These are phyloP conservation scores for Graphiopsis chlorocephala DNA, from an alignment of 2,329 filamentous ascomycete genomes.

Conservation along the genomic window DNA sequence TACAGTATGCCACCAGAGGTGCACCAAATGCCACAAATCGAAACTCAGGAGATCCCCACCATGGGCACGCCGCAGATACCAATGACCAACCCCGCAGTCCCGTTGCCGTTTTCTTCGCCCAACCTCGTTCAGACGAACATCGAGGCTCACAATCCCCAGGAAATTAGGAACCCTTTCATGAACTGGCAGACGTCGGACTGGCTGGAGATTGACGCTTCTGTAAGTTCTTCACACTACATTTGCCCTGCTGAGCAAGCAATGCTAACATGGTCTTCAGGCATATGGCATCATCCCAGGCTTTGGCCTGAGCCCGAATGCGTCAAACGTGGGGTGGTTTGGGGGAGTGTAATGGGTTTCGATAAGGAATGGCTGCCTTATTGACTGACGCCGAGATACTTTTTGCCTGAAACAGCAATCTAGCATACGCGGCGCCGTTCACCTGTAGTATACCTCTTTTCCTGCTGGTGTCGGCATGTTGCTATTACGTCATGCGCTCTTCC, in stretches of 20 bases:
- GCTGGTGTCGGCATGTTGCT: neutral
- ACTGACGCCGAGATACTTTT: neutral
- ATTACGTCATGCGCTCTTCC: neutral
- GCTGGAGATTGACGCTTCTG: conserved; percentile 36
- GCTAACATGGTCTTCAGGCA: neutral
- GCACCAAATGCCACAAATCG: neutral
- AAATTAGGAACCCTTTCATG: conserved; percentile 20
- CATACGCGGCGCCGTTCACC: neutral
- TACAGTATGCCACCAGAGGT: neutral
- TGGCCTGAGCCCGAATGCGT: neutral
- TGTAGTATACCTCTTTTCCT: neutral
- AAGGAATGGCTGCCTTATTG: neutral
- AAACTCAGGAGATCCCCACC: neutral
- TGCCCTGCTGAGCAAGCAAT: neutral
- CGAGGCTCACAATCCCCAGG: neutral
- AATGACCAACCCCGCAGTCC: neutral
- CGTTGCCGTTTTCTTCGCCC: neutral
- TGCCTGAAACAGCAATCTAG: neutral
- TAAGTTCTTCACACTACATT: conserved; percentile 9
- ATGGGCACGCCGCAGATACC: neutral
- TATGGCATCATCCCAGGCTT: conserved; percentile 6
- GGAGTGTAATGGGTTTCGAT: neutral
- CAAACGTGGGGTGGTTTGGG: conserved; percentile 10
- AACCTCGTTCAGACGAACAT: neutral
- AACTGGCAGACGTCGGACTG: conserved; percentile 37